Evolutionary conservation across 1,139 yeast genomes (phyloP), one percentile per base, ranked within the genome.

Genomic region (Suhomyces bokatorum): DNA sequence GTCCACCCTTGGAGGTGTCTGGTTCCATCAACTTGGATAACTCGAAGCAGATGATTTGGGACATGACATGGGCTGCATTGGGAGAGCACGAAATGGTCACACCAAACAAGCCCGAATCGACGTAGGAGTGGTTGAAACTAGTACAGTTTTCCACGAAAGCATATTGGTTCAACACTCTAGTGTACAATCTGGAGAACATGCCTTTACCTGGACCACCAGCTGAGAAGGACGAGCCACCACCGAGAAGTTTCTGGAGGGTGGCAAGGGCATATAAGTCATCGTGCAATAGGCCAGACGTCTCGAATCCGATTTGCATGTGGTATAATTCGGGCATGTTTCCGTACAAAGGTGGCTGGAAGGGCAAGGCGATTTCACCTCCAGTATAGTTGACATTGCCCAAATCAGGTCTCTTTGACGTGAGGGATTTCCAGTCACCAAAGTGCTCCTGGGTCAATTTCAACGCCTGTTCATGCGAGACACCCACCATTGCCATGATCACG

Each of bases 181-280:
- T 89, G 69, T 90, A 93, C 27, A 95, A 79, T 48, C 99, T 77
- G 2, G 97, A 88, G 64, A 90, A 95, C 98, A 93, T 91, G 6
- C 99, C 99, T 67, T 93, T 93, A 44, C 99, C 99, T n/a, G 99
- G 99, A 0, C 99, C 99, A 53, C 99, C 99, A 10, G 99, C 98
- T 20, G 95, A 85, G 61, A 93, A 93, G 1, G 98, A 90, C 7
- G 97, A 95, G 42, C 99, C 99, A 32, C 98, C 98, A 34, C 99
- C 99, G n/a, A 93, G 72, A 27, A 93, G 73, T 49, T 93, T 90
- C 61, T 93, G 99, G 45, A 93, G 76, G 1, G 93, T 85, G 1
- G 98, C 97, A 39, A 90, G 72, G 0, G 96, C 95, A 58, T 93
- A 93, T 35, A 91, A 83, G 56, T 93, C 98, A 15, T 89, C 91